phyloP scores from a whole-genome alignment of 2,329 filamentous ascomycete species.

The Atkinsonella texensis region DNA sequence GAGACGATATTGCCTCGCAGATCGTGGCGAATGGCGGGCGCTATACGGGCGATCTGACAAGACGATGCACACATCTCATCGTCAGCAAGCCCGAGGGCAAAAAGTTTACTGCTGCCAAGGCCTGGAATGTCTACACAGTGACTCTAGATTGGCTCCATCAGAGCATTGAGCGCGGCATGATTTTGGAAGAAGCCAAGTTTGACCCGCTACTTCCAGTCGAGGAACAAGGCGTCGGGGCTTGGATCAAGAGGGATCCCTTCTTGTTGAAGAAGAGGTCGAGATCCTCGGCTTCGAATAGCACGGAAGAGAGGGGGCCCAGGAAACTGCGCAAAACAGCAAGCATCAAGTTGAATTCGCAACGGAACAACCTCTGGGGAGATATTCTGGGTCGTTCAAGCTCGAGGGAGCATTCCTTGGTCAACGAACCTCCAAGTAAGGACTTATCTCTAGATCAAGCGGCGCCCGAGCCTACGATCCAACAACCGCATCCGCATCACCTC shows the following conservation, averaged over 20 bases:
- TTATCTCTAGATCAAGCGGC: slow-evolving; percentile 5
- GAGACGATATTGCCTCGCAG: slow-evolving; percentile 57
- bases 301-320: slow-evolving; percentile 47
- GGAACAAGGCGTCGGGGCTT: slow-evolving; percentile 67
- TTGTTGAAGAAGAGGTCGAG: slow-evolving; percentile 47
- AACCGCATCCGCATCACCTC: slow-evolving; percentile 4
- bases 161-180: slow-evolving; percentile 76
- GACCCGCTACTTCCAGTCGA: slow-evolving; percentile 58
- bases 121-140: slow-evolving; percentile 72
- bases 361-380: slow-evolving; percentile 79
- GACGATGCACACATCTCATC: slow-evolving; percentile 76
- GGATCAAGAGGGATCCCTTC: slow-evolving; percentile 40
- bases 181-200: slow-evolving; percentile 76
- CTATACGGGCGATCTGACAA: slow-evolving; percentile 81
- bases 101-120: slow-evolving; percentile 79
- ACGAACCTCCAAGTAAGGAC: slow-evolving; percentile 10
- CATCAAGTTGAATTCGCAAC: slow-evolving; percentile 67
- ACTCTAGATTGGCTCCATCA: slow-evolving; percentile 77
- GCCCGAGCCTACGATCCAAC: slow-evolving; percentile 5
- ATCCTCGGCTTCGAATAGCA: slow-evolving; percentile 30
- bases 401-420: slow-evolving; percentile 21
- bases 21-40: slow-evolving; percentile 62
- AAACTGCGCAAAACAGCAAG: slow-evolving; percentile 85
- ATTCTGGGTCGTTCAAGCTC: slow-evolving; percentile 49
- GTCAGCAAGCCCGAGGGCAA: slow-evolving; percentile 67